phyloP scores from a whole-genome alignment of 306 rosid genomes.

The Urtica urens region DNA sequence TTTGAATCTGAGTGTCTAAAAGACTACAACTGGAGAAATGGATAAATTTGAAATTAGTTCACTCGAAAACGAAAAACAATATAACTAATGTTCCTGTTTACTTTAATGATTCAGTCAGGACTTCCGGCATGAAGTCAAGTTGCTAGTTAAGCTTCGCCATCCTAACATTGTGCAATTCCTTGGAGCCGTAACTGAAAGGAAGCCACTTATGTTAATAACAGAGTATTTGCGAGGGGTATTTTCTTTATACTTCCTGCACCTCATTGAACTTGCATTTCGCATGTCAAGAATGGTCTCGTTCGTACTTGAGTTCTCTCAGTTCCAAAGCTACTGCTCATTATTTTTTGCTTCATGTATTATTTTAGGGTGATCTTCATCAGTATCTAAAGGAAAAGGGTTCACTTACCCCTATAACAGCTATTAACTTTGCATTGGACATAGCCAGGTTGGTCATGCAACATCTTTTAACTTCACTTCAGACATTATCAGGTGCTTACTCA shows the following conservation, averaged over 20 bases:
- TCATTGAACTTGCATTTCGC: too few species aligned
- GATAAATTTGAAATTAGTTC: constrained; percentile 1
- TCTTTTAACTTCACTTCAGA: too few species aligned
- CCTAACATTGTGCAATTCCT: constrained; percentile 98
- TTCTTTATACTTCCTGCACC: constrained; percentile 12
- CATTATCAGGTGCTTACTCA: too few species aligned
- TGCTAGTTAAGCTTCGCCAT: constrained; percentile 97
- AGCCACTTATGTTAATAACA: constrained; percentile 87
- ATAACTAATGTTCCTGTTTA: background rate
- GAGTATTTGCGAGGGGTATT: constrained; percentile 95
- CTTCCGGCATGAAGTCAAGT: constrained; percentile 88
- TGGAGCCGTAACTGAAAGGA: constrained; percentile 97
- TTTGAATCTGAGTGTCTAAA: background rate
- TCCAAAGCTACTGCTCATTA: constrained; percentile 15
- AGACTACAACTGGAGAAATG: background rate
- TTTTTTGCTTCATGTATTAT: constrained; percentile 14
- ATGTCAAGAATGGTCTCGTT: constrained; percentile 8
- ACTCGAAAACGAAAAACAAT: background rate
- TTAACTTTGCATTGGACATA: constrained; percentile 75
- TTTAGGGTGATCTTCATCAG: constrained; percentile 89
- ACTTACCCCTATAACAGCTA: constrained; percentile 54
- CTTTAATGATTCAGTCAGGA: constrained; percentile 57
- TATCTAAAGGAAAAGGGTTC: constrained; percentile 82
- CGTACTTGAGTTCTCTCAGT: constrained; percentile 2
- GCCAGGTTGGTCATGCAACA: constrained; percentile 40